Evolutionary conservation across 78 protist genomes (phyloP).

Genomic region (Salpingoeca rosetta): DNA sequence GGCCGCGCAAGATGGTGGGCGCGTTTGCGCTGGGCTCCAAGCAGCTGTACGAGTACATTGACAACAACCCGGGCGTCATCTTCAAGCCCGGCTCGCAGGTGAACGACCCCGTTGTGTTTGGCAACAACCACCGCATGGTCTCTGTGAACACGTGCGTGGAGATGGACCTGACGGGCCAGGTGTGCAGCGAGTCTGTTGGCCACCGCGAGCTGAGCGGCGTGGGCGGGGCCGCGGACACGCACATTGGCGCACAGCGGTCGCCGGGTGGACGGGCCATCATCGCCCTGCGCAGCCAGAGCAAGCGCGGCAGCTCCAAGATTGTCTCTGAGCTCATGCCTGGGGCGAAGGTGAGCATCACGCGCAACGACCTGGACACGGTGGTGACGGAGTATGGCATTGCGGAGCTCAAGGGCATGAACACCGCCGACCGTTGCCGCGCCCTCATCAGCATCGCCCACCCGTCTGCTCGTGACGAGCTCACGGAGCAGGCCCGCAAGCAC

Average conservation of each 20-base stretch:
- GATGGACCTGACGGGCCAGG: conserved; percentile 53
- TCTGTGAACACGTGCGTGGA: conserved; percentile 48
- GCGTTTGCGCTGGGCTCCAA: conserved; percentile 17
- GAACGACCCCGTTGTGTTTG: conserved; percentile 27
- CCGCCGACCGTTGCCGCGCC: conserved; percentile 15
- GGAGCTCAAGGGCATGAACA: conserved; percentile 13
- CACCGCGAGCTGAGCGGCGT: conserved; percentile 12
- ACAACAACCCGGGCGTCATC: conserved; percentile 23
- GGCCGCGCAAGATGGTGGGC: background rate
- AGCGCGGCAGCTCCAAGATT: conserved; percentile 1
- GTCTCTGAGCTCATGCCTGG: conserved; percentile 4
- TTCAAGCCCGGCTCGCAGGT: background rate
- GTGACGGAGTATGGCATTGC: conserved; percentile 45
- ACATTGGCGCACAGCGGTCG: conserved; percentile 33
- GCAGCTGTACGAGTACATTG: conserved; percentile 19
- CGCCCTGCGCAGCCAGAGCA: conserved; percentile 33
- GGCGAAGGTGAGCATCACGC: conserved; percentile 19
- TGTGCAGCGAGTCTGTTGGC: conserved; percentile 37
- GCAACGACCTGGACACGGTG: conserved; percentile 17
- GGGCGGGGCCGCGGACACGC: conserved; percentile 46
- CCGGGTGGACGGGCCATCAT: conserved; percentile 39
- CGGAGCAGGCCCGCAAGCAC: no score
- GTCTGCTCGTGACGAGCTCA: conserved; percentile 12
- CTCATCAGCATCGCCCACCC: conserved; percentile 32
- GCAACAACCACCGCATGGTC: background rate